Base-by-base conservation (phyloP, 345 rosid species). In the Euclidium syriacum region DNA sequence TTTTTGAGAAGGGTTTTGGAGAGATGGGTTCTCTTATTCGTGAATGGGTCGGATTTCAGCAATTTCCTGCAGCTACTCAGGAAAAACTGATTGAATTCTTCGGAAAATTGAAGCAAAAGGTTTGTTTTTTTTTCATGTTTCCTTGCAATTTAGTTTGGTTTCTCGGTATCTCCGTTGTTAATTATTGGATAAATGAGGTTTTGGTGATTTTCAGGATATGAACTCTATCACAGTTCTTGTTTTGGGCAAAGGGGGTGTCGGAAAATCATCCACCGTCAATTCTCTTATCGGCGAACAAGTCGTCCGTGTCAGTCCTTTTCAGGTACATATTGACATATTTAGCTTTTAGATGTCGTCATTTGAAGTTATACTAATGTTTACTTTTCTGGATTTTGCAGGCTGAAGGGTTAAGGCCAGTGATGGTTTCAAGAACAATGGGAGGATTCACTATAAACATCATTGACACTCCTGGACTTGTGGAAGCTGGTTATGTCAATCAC, bases 171-270 rank as follows among this genome's bases (percentile, higher is more conserved):
- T 71, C 43, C 36, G 60, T 38, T 69, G 36, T 66, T n/a, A 16
- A 34, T 39, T 10, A 27, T n/a, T n/a, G 25, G 35, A 42, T 12
- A 39, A n/a, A 20, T 15, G 10, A 2, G 43, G 4, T 9, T 16
- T 40, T 49, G 42, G 48, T 36, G 33, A 52, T 72, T 68, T n/a
- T 54, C 77, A 88, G 96, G 81, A 87, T 43, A 80, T 83, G 49
- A 73, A 71, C 57, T 78, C 80, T 58, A 70, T 85, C 78, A 88
- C 87, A 67, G 75, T 88, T 66, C 83, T 88, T 80, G 96, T 88
- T 46, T 19, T 88, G 86, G 95, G 95, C 27, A 88, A 88, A 80
- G 89, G 89, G 7, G 92, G 96, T 51, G 87, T 85, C 25, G 96
- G 96, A 16, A 88, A 88, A 73, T 88, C 96, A 59, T 88, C 96